phyloP scores from a whole-genome alignment of 139 green algal genomes.

The Closterium sp. region DNA sequence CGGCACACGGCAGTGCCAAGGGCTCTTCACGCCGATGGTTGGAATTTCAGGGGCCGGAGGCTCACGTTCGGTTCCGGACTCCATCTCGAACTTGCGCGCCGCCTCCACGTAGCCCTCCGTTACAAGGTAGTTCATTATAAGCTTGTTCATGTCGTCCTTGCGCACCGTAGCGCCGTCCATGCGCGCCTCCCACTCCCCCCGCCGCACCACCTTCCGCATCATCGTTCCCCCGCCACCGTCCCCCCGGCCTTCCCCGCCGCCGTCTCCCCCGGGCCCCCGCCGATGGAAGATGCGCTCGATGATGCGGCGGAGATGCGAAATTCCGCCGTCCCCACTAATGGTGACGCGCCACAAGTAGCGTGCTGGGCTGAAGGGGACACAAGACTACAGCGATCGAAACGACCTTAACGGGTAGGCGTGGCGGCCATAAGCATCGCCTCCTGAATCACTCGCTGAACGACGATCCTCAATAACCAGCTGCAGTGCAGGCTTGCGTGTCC shows the following conservation, averaged over 20 bases:
- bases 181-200: slow-evolving; percentile 75
- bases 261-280: too few species aligned
- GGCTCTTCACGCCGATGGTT: not conserved
- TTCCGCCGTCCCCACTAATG: not conserved
- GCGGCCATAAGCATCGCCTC: too few species aligned
- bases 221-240: not conserved
- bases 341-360: not conserved
- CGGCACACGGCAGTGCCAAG: not conserved
- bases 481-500: too few species aligned
- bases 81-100: slow-evolving; percentile 77
- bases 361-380: not conserved
- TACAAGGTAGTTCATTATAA: slow-evolving; percentile 96
- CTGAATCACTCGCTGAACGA: too few species aligned
- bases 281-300: not conserved
- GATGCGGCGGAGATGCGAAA: not conserved
- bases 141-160: slow-evolving; percentile 88
- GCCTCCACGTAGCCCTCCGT: slow-evolving; percentile 97
- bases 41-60: not conserved
- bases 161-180: slow-evolving; percentile 66
- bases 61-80: slow-evolving; percentile 71
- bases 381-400: too few species aligned
- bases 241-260: too few species aligned
- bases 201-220: slow-evolving; percentile 41
- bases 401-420: too few species aligned
- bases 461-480: too few species aligned